Evolutionary conservation across 768 basidiomycete species (phyloP).

Genomic region (Suillus brevipes): DNA sequence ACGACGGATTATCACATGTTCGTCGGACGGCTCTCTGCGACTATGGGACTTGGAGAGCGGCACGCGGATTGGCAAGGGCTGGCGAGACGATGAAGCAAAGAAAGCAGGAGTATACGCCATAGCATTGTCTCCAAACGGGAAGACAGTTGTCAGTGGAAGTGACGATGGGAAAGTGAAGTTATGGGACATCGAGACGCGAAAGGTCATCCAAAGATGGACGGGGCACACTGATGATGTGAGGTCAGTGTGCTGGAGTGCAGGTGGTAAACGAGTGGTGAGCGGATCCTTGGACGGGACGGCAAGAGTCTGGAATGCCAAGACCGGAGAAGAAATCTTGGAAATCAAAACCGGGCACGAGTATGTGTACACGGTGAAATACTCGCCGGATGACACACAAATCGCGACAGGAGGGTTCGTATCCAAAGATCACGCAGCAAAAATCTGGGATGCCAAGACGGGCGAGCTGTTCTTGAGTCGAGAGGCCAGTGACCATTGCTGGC

Average conservation of each 20-base stretch:
- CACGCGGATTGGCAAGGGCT: neutral
- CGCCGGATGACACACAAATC: neutral
- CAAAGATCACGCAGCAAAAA: neutral
- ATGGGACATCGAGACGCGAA: neutral
- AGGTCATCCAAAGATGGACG: neutral
- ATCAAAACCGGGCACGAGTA: neutral
- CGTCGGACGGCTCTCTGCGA: neutral
- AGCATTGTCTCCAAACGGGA: neutral
- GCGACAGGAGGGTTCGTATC: neutral
- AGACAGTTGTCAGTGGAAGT: neutral
- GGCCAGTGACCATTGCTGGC: no score
- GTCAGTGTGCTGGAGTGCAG: neutral
- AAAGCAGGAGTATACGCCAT: neutral
- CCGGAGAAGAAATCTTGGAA: neutral
- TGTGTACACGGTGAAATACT: neutral
- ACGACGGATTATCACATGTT: neutral
- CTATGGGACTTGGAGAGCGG: neutral
- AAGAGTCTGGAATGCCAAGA: neutral
- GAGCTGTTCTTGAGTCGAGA: no score
- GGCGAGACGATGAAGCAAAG: neutral
- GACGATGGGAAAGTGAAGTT: neutral
- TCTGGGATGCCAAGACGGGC: neutral
- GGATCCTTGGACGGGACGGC: neutral
- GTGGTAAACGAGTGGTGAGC: neutral
- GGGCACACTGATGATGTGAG: neutral